Evolutionary conservation across 139 green algal genomes (phyloP).

Genomic region (Chlorella sp.): DNA sequence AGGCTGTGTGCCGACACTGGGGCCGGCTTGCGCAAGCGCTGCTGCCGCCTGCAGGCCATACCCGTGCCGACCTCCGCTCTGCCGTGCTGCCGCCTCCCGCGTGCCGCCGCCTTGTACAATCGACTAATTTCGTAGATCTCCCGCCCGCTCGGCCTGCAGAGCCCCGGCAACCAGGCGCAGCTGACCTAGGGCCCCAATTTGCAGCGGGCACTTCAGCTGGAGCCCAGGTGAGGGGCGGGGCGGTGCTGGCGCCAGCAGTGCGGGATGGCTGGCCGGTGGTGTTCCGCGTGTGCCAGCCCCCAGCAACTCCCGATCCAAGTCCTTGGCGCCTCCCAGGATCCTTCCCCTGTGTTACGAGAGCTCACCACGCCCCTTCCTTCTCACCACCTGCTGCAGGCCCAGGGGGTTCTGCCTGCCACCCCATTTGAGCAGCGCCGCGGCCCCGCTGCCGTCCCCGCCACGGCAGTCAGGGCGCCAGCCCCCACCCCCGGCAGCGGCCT

Average conservation of each 20-base stretch:
- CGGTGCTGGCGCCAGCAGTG: too few relatives aligned
- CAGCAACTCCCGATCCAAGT: not conserved
- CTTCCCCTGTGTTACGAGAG: too few relatives aligned
- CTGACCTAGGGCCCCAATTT: too few relatives aligned
- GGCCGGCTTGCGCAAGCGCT: not conserved
- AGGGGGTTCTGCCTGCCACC: conserved; percentile 28
- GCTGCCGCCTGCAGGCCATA: not conserved
- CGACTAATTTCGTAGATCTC: not conserved
- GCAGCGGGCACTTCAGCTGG: too few relatives aligned
- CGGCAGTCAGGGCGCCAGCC: conserved; percentile 5
- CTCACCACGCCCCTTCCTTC: not conserved
- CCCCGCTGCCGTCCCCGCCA: not conserved
- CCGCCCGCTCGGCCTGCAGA: too few relatives aligned
- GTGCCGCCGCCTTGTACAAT: not conserved
- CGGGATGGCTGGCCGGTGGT: too few relatives aligned
- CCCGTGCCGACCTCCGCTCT: not conserved
- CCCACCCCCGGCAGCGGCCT: not conserved
- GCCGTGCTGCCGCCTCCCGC: not conserved
- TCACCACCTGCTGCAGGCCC: not conserved
- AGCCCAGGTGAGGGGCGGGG: too few relatives aligned
- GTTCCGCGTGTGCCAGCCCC: not conserved
- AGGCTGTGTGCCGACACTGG: not conserved
- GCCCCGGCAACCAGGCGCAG: too few relatives aligned
- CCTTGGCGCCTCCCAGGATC: not conserved
- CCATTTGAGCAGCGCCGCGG: conserved; percentile 28